phyloP scores from a whole-genome alignment of 1,284 basidiomycete genomes.

The Malassezia sympodialis region DNA sequence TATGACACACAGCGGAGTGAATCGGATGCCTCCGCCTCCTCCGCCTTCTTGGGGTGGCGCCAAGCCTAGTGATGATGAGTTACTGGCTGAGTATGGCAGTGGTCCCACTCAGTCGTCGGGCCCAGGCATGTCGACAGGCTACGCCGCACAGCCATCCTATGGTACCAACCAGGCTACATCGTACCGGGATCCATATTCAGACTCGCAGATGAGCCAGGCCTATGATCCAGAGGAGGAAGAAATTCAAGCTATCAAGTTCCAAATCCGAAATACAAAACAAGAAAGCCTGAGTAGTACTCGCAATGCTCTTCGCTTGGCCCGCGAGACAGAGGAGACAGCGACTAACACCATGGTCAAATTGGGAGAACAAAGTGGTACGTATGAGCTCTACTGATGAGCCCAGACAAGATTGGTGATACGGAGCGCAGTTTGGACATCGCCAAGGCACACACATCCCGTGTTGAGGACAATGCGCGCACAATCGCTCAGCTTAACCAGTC shows the following conservation, averaged over 20 bases:
- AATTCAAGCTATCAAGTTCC: slow-evolving; percentile 87
- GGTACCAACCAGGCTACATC: not conserved
- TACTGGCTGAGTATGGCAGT: slow-evolving; percentile 43
- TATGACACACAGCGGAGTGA: not conserved
- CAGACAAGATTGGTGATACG: slow-evolving; percentile 66
- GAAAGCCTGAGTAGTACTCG: slow-evolving; percentile 80
- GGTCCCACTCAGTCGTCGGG: slow-evolving; percentile 7
- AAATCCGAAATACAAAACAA: slow-evolving; percentile 82
- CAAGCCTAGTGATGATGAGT: slow-evolving; percentile 24
- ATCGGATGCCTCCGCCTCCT: not conserved
- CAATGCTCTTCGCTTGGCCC: slow-evolving; percentile 82
- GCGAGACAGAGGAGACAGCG: slow-evolving; percentile 92
- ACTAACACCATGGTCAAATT: slow-evolving; percentile 72
- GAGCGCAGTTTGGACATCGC: slow-evolving; percentile 90
- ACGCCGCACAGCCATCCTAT: not conserved
- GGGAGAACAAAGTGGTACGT: slow-evolving; percentile 85
- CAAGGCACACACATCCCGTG: slow-evolving; percentile 76
- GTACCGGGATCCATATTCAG: slow-evolving; percentile 12
- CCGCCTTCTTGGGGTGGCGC: not conserved
- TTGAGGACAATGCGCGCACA: slow-evolving; percentile 86
- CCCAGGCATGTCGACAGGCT: not conserved
- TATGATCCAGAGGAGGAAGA: slow-evolving; percentile 76
- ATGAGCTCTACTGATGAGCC: not conserved
- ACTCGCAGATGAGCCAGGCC: not conserved
- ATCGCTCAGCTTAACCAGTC: slow-evolving; percentile 85